Evolutionary conservation across 768 basidiomycete species (phyloP).

Genomic region (Auriscalpium vulgare): DNA sequence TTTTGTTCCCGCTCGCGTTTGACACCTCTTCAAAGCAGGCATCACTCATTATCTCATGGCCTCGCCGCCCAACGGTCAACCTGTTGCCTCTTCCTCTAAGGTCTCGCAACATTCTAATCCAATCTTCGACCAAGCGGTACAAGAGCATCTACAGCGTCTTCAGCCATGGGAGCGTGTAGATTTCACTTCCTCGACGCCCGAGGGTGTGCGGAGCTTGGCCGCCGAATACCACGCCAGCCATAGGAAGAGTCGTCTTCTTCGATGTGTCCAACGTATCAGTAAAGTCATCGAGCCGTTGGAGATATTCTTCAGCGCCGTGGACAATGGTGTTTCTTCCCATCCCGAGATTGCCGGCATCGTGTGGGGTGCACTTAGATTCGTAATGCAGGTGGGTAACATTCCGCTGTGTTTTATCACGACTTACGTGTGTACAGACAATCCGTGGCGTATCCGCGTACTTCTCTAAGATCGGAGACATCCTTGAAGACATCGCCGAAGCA

Average conservation of each 20-base stretch:
- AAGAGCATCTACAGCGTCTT: neutral
- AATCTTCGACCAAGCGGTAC: slow-evolving; percentile 2
- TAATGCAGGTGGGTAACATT: neutral
- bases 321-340: neutral
- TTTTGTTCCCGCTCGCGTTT: too few relatives aligned
- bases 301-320: neutral
- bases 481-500: neutral
- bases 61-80: too few relatives aligned
- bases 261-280: neutral
- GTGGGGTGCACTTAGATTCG: neutral
- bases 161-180: neutral
- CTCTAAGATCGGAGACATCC: neutral
- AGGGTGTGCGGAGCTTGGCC: neutral
- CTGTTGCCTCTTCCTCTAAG: too few relatives aligned
- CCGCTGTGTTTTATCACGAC: neutral
- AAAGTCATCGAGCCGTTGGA: neutral
- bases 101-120: neutral
- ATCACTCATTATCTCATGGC: too few relatives aligned
- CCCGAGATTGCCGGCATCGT: neutral
- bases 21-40: too few relatives aligned
- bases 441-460: neutral
- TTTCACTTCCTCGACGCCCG: neutral
- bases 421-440: neutral
- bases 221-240: neutral
- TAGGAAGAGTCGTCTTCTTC: neutral